Conservation (phyloP, 495 filamentous ascomycete genomes). For the Letharia columbiana region DNA sequence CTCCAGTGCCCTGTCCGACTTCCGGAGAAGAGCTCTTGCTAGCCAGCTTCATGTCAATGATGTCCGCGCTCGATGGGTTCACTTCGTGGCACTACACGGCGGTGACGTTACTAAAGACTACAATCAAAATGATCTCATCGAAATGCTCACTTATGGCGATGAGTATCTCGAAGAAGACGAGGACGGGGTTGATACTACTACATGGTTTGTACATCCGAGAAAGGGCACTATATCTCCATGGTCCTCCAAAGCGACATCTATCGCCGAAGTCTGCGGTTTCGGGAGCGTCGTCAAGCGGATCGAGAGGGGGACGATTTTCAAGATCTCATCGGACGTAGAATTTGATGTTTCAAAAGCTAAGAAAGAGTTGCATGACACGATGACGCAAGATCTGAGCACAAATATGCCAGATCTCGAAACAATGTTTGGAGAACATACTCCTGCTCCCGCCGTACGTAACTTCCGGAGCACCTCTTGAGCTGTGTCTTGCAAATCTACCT, state of each 20-base stretch:
- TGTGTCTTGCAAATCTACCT: not conserved
- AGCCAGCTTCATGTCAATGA: slow-evolving; percentile 45
- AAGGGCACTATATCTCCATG: slow-evolving; percentile 85
- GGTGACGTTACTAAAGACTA: slow-evolving; percentile 30
- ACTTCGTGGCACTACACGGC: slow-evolving; percentile 46
- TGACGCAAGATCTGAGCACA: slow-evolving; percentile 72
- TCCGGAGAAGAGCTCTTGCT: slow-evolving; percentile 43
- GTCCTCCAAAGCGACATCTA: slow-evolving; percentile 92
- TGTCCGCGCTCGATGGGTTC: slow-evolving; percentile 55
- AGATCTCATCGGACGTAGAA: slow-evolving; percentile 49
- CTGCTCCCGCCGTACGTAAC: slow-evolving; percentile 39
- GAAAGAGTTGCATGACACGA: slow-evolving; percentile 78
- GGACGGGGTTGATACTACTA: slow-evolving; percentile 36
- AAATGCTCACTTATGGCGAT: slow-evolving; percentile 57
- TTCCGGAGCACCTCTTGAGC: not conserved
- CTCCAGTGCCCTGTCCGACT: slow-evolving; percentile 45
- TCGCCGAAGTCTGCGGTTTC: slow-evolving; percentile 85
- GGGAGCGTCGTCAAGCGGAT: slow-evolving; percentile 66
- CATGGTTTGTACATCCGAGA: slow-evolving; percentile 68
- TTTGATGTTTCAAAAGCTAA: slow-evolving; percentile 37
- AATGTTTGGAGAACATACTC: slow-evolving; percentile 73
- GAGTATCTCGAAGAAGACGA: slow-evolving; percentile 7
- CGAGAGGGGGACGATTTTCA: slow-evolving; percentile 72
- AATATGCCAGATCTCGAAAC: slow-evolving; percentile 55
- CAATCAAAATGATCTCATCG: slow-evolving; percentile 44